These are phyloP conservation scores for Sclerotinia nivalis DNA, from an alignment of 2,329 filamentous ascomycete species.

Conservation along the genomic window DNA sequence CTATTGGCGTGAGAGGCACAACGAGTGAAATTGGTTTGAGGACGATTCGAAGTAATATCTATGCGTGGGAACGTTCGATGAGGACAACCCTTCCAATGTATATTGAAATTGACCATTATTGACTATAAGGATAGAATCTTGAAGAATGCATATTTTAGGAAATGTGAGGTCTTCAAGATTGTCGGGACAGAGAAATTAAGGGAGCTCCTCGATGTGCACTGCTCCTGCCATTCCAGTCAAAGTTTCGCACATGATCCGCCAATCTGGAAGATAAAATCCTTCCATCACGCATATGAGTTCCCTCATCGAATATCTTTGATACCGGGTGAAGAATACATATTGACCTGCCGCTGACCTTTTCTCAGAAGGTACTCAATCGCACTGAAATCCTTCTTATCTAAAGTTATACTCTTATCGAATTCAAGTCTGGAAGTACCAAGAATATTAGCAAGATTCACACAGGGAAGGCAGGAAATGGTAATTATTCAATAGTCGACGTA, in stretches of 20 bases:
- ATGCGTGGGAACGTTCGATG: conserved; percentile 36
- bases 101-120: conserved; percentile 35
- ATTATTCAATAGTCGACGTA: conserved; percentile 41
- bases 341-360: conserved; percentile 65
- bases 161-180: conserved; percentile 21
- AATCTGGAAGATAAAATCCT: background rate
- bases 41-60: conserved; percentile 30
- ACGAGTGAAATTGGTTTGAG: conserved; percentile 8
- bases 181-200: background rate
- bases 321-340: conserved; percentile 64
- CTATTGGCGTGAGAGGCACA: conserved; percentile 18
- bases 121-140: conserved; percentile 23
- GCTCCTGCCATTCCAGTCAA: conserved; percentile 27
- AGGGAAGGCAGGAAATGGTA: background rate
- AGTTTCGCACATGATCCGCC: background rate
- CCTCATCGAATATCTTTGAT: conserved; percentile 59
- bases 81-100: conserved; percentile 40
- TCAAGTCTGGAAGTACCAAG: conserved; percentile 57
- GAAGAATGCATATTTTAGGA: conserved; percentile 38
- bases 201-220: background rate
- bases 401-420: conserved; percentile 64
- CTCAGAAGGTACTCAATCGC: conserved; percentile 69
- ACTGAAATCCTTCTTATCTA: conserved; percentile 69
- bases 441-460: background rate
- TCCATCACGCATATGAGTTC: background rate